Evolutionary conservation across 1,284 basidiomycete species (phyloP).

Genomic region (Microbotryum intermedium): DNA sequence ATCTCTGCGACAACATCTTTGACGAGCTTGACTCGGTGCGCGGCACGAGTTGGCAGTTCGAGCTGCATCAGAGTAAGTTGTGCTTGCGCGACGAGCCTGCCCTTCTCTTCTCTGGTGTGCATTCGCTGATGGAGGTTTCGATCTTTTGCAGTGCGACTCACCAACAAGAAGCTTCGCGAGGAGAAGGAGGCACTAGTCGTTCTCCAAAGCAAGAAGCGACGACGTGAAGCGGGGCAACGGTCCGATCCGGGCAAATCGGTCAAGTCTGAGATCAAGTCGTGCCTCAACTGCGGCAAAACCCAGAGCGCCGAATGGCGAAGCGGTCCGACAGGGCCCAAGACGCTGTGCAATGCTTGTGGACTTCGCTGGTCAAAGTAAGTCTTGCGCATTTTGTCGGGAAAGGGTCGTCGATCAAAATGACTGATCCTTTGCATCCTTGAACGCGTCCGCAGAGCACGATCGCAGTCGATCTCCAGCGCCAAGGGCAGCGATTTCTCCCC

Average conservation of each 20-base stretch:
- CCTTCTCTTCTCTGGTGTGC: not conserved
- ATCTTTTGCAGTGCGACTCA: constrained; percentile 39
- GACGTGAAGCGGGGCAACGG: constrained; percentile 5
- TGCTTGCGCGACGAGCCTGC: too few species aligned
- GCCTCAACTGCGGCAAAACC: constrained; percentile 32
- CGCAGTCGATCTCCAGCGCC: too few species aligned
- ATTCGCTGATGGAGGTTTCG: too few species aligned
- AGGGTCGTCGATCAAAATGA: too few species aligned
- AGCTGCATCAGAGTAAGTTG: constrained; percentile 69
- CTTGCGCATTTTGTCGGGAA: too few species aligned
- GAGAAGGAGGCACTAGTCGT: constrained; percentile 48
- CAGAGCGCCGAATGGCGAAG: constrained; percentile 29
- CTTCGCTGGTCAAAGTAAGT: too few species aligned
- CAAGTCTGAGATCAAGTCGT: constrained; percentile 9
- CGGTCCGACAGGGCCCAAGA: constrained; percentile 27
- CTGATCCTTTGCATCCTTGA: too few species aligned
- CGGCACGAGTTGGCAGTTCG: constrained; percentile 81
- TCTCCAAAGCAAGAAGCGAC: constrained; percentile 23
- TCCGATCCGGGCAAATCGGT: not conserved
- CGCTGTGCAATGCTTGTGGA: constrained; percentile 34
- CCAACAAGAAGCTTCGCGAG: constrained; percentile 61
- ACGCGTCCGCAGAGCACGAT: too few species aligned
- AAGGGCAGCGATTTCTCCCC: too few species aligned
- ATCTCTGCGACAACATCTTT: constrained; percentile 50
- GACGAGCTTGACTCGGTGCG: constrained; percentile 58